These are phyloP conservation scores for Epichloe sp. DNA, from an alignment of 2,329 filamentous ascomycete genomes.

Conservation along the genomic window DNA sequence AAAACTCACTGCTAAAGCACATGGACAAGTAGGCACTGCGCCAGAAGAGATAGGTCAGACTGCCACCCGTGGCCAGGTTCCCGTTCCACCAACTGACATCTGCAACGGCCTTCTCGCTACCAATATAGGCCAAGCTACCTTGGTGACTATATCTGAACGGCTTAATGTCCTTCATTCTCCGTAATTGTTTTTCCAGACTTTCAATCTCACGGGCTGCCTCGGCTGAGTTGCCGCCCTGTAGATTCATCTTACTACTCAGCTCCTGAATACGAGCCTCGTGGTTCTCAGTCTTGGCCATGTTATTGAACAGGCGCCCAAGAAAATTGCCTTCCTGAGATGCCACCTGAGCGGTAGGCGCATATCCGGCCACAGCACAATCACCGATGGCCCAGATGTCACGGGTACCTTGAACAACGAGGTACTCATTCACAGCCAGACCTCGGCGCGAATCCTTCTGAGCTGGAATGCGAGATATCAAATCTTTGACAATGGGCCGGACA, in stretches of 20 bases:
- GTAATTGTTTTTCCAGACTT: conserved; percentile 70
- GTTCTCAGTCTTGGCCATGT: conserved; percentile 87
- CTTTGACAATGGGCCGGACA: conserved; percentile 74
- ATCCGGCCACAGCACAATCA: conserved; percentile 94
- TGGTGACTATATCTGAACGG: conserved; percentile 99
- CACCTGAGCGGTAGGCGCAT: conserved; percentile 94
- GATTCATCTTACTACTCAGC: conserved; percentile 50
- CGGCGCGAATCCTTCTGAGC: conserved; percentile 92
- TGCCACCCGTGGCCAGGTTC: conserved; percentile 87
- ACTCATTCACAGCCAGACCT: conserved; percentile 94
- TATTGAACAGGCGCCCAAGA: conserved; percentile 92
- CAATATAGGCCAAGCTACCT: conserved; percentile 93
- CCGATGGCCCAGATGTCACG: conserved; percentile 97
- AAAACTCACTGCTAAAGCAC: conserved; percentile 93
- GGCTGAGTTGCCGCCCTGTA: conserved; percentile 52
- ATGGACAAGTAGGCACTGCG: conserved; percentile 95
- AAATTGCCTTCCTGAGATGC: conserved; percentile 92
- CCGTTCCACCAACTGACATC: conserved; percentile 96
- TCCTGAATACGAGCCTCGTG: conserved; percentile 64
- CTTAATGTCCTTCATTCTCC: conserved; percentile 85
- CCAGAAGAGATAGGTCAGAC: conserved; percentile 97
- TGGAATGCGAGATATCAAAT: conserved; percentile 83
- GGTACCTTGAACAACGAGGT: conserved; percentile 91
- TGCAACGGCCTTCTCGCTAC: conserved; percentile 92
- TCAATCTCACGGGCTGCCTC: conserved; percentile 65